These are phyloP conservation scores for Globisporangium solare DNA, from an alignment of 352 stramenopile genomes.

Conservation along the genomic window DNA sequence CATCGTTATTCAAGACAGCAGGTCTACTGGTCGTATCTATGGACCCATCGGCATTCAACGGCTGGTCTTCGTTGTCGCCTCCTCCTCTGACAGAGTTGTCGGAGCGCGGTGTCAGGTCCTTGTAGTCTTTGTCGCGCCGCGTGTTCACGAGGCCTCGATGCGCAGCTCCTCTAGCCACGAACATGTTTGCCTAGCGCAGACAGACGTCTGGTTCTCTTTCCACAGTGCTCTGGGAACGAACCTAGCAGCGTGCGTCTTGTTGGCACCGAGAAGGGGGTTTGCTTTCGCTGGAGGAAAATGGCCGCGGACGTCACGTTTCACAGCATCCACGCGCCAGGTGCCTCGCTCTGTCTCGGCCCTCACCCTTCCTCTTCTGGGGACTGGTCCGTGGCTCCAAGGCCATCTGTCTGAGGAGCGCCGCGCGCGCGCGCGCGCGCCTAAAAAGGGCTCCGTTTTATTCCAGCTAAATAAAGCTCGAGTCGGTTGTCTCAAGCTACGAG, in stretches of 20 bases:
- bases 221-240: no score
- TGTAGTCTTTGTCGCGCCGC: slow-evolving; percentile 12
- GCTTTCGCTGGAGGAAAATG: background rate
- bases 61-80: slow-evolving; percentile 19
- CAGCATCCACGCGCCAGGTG: background rate
- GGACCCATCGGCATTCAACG: slow-evolving; percentile 8
- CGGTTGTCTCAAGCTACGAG: background rate
- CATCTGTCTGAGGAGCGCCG: background rate
- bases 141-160: slow-evolving; percentile 20
- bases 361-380: background rate
- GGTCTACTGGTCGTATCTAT: background rate
- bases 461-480: background rate
- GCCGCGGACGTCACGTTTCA: background rate
- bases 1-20: slow-evolving; percentile 1
- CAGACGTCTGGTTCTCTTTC: background rate
- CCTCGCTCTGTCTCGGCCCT: background rate
- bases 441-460: background rate
- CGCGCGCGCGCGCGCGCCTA: background rate
- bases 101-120: background rate
- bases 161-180: slow-evolving; percentile 18
- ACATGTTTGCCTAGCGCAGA: slow-evolving; percentile 14
- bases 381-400: no score
- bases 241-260: no score
- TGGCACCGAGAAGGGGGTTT: background rate
- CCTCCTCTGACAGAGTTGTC: slow-evolving; percentile 8